Conservation (phyloP, 2,329 filamentous ascomycete species). For the Claviceps maximensis region DNA sequence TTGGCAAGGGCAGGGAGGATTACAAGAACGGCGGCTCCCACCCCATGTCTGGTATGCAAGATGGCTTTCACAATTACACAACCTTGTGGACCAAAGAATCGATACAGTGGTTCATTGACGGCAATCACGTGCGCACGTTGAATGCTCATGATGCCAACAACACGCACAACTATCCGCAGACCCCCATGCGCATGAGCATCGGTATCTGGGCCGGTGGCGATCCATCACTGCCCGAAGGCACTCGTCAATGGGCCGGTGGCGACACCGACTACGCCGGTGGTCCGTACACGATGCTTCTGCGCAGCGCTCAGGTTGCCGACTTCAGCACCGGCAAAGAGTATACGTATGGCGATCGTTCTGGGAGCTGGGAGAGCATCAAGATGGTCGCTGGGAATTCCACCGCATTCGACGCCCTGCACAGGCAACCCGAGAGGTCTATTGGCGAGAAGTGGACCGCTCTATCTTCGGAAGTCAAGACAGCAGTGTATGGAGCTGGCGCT, state of each 20-base stretch:
- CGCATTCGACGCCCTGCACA: slow-evolving; percentile 29
- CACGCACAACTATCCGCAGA: slow-evolving; percentile 58
- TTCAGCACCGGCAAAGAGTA: slow-evolving; percentile 53
- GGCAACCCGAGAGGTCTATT: slow-evolving; percentile 27
- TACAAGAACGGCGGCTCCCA: slow-evolving; percentile 50
- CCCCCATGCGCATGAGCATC: slow-evolving; percentile 57
- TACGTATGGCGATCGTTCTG: slow-evolving; percentile 46
- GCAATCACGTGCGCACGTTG: slow-evolving; percentile 49
- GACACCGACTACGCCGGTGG: slow-evolving; percentile 49
- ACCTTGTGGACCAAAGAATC: slow-evolving; percentile 55
- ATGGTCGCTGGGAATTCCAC: slow-evolving; percentile 43
- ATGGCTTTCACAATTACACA: slow-evolving; percentile 64
- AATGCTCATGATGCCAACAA: slow-evolving; percentile 46
- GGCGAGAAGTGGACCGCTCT: slow-evolving; percentile 42
- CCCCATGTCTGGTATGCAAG: slow-evolving; percentile 38
- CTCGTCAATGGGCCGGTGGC: slow-evolving; percentile 58
- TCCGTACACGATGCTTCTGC: slow-evolving; percentile 64
- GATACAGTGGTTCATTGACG: slow-evolving; percentile 59
- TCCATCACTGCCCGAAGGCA: slow-evolving; percentile 37
- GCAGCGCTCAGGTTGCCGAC: slow-evolving; percentile 42
- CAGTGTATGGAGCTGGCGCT: slow-evolving; percentile 36
- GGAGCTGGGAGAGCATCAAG: slow-evolving; percentile 52
- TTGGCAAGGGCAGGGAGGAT: slow-evolving; percentile 59
- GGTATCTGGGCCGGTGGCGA: slow-evolving; percentile 56
- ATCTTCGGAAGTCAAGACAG: slow-evolving; percentile 34